Base-by-base conservation (phyloP, 305 asterid genomes). In the Lippia alba region DNA sequence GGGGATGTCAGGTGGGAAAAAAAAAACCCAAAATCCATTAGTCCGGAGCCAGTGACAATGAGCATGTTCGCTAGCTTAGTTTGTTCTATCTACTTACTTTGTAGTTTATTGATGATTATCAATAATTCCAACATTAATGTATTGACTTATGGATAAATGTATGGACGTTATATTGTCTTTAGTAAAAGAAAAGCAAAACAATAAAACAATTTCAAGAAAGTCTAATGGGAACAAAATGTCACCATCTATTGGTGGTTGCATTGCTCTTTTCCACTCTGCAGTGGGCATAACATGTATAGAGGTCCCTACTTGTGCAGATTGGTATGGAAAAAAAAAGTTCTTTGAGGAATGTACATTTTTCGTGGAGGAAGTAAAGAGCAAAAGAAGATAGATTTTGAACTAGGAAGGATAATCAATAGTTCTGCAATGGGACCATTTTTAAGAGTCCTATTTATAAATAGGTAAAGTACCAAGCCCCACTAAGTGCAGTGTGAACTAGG, bases 371-470 rank as follows among this genome's bases (percentile, higher is more conserved):
- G 72, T 12, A 16, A 8, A 40, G 65, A 74, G 19, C 30, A 50
- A 40, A 40, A 24, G 74, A 32, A 51, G 69, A 57, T 64, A 58
- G 39, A 70, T 6, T 44, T 51, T 19, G 11, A 56, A 17, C 20
- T 46, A 36, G 30, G 54, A 73, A 65, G 77, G 70, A 57, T n/a
- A 20, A 39, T 44, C 49, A 44, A 44, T 8, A 61, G 55, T 17
- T 54, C 15, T 48, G 67, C 56, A 66, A 30, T 45, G 44, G 84
- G 84, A 76, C 84, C 84, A 80, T 63, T 48, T 72, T 44, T 36
- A 64, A 53, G 53, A 72, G 68, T 56, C 69, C 61, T 70, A 75
- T 64, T 18, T 33, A 46, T 44, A 54, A 74, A 67, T 53, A 64
- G 36, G 59, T 70, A 45, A 50, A 71, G 66, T 72, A 50, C 60